phyloP scores from a whole-genome alignment of 768 basidiomycete species.

The Naganishia friedmannii region DNA sequence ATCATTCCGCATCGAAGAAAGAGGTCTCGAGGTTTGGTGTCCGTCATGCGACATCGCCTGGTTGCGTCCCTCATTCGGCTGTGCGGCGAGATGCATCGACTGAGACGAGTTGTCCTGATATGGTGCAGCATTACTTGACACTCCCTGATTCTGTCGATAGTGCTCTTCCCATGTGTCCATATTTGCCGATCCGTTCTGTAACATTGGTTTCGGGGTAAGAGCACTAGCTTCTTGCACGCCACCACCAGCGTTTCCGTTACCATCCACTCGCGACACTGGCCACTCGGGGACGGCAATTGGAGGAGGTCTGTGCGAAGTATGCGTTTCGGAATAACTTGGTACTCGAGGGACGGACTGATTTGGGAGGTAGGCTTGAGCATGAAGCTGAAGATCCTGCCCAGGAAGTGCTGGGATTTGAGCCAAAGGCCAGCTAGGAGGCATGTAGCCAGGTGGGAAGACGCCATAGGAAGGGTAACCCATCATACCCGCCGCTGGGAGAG shows the following conservation, averaged over 20 bases:
- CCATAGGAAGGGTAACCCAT: conserved; percentile 22
- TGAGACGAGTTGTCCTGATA: background rate
- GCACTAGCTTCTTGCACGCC: background rate
- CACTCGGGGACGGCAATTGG: conserved; percentile 7
- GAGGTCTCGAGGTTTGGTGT: background rate
- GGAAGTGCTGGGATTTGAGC: background rate
- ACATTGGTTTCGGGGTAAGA: conserved; percentile 1
- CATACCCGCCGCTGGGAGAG: background rate
- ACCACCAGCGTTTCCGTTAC: background rate
- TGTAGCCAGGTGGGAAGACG: conserved; percentile 9
- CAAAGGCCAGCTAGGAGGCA: conserved; percentile 17
- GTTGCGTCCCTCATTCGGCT: background rate
- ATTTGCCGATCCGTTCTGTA: background rate
- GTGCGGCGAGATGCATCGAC: background rate
- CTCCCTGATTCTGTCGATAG: background rate
- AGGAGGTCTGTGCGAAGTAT: conserved; percentile 1
- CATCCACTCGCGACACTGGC: background rate
- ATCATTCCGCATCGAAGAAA: background rate
- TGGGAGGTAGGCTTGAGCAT: background rate
- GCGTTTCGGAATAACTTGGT: background rate
- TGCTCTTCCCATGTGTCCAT: background rate
- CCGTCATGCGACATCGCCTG: background rate
- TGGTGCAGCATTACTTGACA: background rate
- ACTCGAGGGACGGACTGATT: background rate
- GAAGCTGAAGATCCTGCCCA: background rate